Evolutionary conservation across 2,329 filamentous ascomycete species (phyloP), one percentile per base, ranked within the genome.

Genomic region (Clarireedia hainanense): DNA sequence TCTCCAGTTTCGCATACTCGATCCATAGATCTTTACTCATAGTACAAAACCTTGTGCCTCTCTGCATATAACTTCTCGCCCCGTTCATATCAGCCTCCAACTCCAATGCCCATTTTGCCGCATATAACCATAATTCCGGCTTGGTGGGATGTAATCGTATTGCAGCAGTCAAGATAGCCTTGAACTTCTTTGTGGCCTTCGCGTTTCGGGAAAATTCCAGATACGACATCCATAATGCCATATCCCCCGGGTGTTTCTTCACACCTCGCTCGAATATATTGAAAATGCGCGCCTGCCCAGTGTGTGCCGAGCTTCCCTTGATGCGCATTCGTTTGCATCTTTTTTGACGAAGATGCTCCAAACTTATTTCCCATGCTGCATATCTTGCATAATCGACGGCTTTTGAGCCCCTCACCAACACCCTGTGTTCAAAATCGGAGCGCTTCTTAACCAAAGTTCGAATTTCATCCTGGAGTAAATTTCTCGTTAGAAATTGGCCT

Each of bases 391-490:
- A 97, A 69, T 96, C 90, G 58, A 80, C 74, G 0, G 91, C 81
- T 43, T 81, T 81, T 58, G 85, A 85, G 49, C 91, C 89, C 24
- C 90, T 85, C 3, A 89, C 85, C 59, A 96, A 88, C 63, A 97
- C 82, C 57, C 85, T 87, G 73, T 96, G 92, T 71, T 99, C 94
- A 70, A 91, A 95, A 65, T 95, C 88, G 67, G 90, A 95, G 64
- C 94, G 85, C 71, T 94, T 96, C 68, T 86, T 85, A 52, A 95
- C 86, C 62, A 99, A 91, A 47, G 86, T 86, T 60, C 83, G 81
- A 69, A 99, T 96, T 71, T 99, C 92, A 63, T 95, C 88, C 84
- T 94, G 65, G 23, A 47, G 14, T 10, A 45, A 6, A 17, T 27
- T 37, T 39, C 4, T 14, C 0, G 27, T 56, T 12, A 56, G 42